Evolutionary conservation across 2,329 filamentous ascomycete genomes (phyloP).

Genomic region (Cadophora sp.): DNA sequence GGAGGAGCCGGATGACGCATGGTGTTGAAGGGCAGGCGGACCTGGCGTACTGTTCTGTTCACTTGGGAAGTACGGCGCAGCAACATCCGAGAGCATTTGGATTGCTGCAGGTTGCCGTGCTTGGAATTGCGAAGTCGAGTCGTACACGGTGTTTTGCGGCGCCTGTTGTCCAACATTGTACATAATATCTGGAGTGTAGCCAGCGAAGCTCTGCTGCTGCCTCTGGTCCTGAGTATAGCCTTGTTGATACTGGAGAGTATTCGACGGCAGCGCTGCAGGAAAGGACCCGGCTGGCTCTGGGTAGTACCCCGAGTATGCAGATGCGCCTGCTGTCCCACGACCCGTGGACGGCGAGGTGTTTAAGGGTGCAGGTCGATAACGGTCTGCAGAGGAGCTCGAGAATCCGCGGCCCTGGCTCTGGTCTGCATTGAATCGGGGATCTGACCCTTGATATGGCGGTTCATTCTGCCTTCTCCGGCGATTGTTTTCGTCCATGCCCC

Average conservation of each 20-base stretch:
- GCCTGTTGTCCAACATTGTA: conserved; percentile 76
- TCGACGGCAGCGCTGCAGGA: conserved; percentile 46
- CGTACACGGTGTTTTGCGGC: conserved; percentile 72
- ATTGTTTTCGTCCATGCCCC: conserved; percentile 81
- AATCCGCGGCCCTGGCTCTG: conserved; percentile 41
- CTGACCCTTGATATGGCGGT: conserved; percentile 67
- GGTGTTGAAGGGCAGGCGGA: conserved; percentile 59
- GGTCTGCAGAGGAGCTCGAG: conserved; percentile 44
- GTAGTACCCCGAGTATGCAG: conserved; percentile 66
- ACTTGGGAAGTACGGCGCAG: conserved; percentile 77
- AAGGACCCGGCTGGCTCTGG: conserved; percentile 60
- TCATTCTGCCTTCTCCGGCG: conserved; percentile 78
- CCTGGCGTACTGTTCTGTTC: conserved; percentile 68
- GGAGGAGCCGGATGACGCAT: conserved; percentile 59
- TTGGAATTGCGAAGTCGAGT: conserved; percentile 74
- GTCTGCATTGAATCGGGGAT: conserved; percentile 55
- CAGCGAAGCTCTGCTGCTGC: conserved; percentile 59
- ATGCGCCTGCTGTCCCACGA: conserved; percentile 58
- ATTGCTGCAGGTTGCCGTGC: conserved; percentile 78
- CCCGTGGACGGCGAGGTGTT: conserved; percentile 52
- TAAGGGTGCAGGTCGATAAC: conserved; percentile 57
- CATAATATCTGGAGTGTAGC: conserved; percentile 73
- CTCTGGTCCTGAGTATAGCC: conserved; percentile 59
- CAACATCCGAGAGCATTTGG: conserved; percentile 76
- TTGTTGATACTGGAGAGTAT: conserved; percentile 48